Evolutionary conservation across 495 filamentous ascomycete genomes (phyloP), one percentile per base, ranked within the genome.

Genomic region (Trichocladium antarcticum): DNA sequence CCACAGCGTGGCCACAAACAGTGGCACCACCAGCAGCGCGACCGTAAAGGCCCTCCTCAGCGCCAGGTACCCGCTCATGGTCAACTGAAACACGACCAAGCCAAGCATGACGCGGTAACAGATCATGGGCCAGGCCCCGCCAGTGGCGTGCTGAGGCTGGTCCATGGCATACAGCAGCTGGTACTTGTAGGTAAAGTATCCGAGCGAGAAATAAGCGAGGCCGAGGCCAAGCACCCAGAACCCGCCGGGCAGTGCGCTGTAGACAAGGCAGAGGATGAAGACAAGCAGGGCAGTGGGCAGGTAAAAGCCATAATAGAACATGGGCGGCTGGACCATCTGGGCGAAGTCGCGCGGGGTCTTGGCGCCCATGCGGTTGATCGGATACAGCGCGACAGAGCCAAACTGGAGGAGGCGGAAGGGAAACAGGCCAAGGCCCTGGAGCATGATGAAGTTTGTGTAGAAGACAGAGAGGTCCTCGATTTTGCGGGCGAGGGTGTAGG

Each of bases 91-190:
- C 28, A 96, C 75, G 14, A 88, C 66, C 12, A 95, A 62, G 1
- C 92, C 93, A 28, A 95, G 67, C 22, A 94, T 74, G 22, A 96
- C 72, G 16, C 93, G 81, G 53, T 89, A 86, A 66, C 89, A 95
- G 32, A 96, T 93, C 73, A 97, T 92, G 17, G 82, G 77, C 93
- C 93, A 99, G 1, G 89, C 89, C 49, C 81, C 79, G 27, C 93
- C 93, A 0, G 92, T 96, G 5, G 92, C 89, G 61, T 97, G 89
- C 51, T 94, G 89, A 6, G 85, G 83, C 59, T 97, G 89, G 62
- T 97, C 89, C 93, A 99, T 97, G 9, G 93, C 87, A 64, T 97
- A 99, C 5, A 99, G 72, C 6, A 99, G 74, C 66, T 97, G 93
- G 60, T 97, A 97, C 63, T 99, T 99, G 76, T 97, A 95, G 22